These are phyloP conservation scores for Cicer arietinum DNA, from an alignment of 306 rosid species.

Conservation along the genomic window DNA sequence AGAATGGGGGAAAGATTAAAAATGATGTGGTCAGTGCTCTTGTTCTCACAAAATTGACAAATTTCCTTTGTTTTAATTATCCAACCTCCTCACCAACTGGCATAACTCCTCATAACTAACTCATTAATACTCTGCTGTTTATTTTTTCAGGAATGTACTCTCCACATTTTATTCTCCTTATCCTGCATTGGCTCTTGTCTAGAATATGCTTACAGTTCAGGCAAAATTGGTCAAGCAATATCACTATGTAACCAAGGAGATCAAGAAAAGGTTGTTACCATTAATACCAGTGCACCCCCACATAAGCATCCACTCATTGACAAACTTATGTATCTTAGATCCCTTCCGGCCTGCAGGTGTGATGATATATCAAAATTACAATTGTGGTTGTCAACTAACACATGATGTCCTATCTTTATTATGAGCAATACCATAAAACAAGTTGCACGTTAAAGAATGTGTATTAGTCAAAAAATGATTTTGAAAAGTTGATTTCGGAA, in stretches of 20 bases:
- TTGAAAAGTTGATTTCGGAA: not conserved
- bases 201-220: not conserved
- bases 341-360: slow-evolving; percentile 85
- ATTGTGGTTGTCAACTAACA: slow-evolving; percentile 3
- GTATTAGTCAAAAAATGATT: not conserved
- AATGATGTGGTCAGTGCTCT: not conserved
- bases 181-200: not conserved
- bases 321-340: slow-evolving; percentile 73
- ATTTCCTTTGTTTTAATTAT: not conserved
- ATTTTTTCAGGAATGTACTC: not conserved
- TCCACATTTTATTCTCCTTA: not conserved
- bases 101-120: slow-evolving; percentile 7
- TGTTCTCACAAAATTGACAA: slow-evolving; percentile 7
- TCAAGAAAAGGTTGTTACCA: slow-evolving; percentile 54
- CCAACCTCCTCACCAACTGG: not conserved
- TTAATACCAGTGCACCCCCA: slow-evolving; percentile 57
- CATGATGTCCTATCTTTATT: not conserved
- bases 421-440: slow-evolving; percentile 8
- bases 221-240: slow-evolving; percentile 39
- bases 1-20: not conserved
- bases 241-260: slow-evolving; percentile 20
- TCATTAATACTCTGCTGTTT: slow-evolving; percentile 1
- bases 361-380: slow-evolving; percentile 28
- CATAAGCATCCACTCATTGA: slow-evolving; percentile 83
- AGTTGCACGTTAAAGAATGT: not conserved